Conservation (phyloP, 1,139 yeast genomes). For the Zygoascus meyerae region DNA sequence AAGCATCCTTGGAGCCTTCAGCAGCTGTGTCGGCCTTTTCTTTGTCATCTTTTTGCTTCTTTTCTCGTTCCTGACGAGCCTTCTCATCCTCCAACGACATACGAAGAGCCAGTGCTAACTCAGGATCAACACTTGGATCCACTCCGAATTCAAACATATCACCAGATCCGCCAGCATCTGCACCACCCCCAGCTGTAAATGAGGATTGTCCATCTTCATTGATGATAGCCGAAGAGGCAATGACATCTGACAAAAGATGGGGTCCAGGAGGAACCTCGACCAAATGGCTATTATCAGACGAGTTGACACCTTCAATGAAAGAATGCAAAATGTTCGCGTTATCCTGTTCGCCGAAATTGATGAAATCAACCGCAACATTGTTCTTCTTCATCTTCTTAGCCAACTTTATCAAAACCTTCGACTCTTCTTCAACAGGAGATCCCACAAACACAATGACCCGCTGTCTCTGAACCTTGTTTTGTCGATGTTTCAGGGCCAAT, state of each 20-base stretch:
- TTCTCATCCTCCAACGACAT: conserved; percentile 79
- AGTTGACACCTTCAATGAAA: conserved; percentile 68
- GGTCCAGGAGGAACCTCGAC: conserved; percentile 90
- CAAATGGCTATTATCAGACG: conserved; percentile 75
- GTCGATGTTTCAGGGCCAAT: conserved; percentile 92
- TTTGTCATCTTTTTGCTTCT: conserved; percentile 13
- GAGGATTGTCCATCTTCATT: conserved; percentile 46
- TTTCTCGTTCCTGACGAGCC: conserved; percentile 60
- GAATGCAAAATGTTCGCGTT: conserved; percentile 78
- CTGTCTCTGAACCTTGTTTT: conserved; percentile 87
- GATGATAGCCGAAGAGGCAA: conserved; percentile 64
- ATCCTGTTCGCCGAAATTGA: conserved; percentile 87
- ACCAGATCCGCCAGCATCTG: conserved; percentile 38
- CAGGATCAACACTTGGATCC: conserved; percentile 95
- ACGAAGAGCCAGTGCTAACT: conserved; percentile 87
- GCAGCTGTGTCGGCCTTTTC: conserved; percentile 6
- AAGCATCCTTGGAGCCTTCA: conserved; percentile 9
- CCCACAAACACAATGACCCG: conserved; percentile 89
- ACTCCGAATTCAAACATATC: conserved; percentile 55
- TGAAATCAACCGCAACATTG: conserved; percentile 80
- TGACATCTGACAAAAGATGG: conserved; percentile 64
- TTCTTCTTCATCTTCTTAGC: conserved; percentile 94
- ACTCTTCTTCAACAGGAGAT: conserved; percentile 68
- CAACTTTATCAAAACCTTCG: conserved; percentile 69
- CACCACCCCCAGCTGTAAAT: conserved; percentile 40